phyloP scores from a whole-genome alignment of 768 basidiomycete species.

The Suillus occidentalis region DNA sequence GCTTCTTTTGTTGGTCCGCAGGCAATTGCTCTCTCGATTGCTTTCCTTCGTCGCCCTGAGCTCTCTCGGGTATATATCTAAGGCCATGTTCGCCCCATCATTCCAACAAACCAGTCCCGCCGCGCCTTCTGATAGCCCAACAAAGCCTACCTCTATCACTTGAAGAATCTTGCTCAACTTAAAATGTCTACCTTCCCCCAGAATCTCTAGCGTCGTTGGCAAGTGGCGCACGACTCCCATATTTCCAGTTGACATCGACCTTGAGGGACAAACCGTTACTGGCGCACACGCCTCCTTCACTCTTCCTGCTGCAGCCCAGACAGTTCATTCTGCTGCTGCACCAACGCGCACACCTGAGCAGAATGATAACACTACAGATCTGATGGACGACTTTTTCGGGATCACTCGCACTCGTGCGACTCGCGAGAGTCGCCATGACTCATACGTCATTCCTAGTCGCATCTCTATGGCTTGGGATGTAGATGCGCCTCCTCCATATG shows the following conservation, averaged over 20 bases:
- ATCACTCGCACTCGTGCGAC: conserved; percentile 23
- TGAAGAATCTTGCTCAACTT: background rate
- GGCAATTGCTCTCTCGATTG: conserved; percentile 11
- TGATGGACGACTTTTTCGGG: conserved; percentile 32
- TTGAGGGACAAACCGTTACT: conserved; percentile 19
- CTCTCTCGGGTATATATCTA: conserved; percentile 13
- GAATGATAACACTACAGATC: conserved; percentile 5
- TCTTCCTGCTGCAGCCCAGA: conserved; percentile 11
- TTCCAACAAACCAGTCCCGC: conserved; percentile 5
- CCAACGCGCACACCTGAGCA: conserved; percentile 12
- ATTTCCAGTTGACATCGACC: conserved; percentile 11
- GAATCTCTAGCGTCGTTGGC: conserved; percentile 15
- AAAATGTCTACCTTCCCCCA: conserved; percentile 3
- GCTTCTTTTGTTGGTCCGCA: conserved; percentile 13
- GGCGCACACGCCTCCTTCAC: conserved; percentile 8
- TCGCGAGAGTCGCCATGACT: conserved; percentile 34
- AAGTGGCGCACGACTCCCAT: conserved; percentile 16
- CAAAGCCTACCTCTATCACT: background rate
- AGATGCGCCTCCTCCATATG: conserved; percentile 30
- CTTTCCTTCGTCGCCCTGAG: conserved; percentile 2
- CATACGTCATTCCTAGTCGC: conserved; percentile 6
- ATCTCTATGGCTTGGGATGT: conserved; percentile 13
- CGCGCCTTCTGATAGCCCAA: background rate
- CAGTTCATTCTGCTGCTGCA: conserved; percentile 4
- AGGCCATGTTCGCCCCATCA: conserved; percentile 1